These are phyloP conservation scores for Lepidium sativum DNA, from an alignment of 345 rosid genomes.

Conservation along the genomic window DNA sequence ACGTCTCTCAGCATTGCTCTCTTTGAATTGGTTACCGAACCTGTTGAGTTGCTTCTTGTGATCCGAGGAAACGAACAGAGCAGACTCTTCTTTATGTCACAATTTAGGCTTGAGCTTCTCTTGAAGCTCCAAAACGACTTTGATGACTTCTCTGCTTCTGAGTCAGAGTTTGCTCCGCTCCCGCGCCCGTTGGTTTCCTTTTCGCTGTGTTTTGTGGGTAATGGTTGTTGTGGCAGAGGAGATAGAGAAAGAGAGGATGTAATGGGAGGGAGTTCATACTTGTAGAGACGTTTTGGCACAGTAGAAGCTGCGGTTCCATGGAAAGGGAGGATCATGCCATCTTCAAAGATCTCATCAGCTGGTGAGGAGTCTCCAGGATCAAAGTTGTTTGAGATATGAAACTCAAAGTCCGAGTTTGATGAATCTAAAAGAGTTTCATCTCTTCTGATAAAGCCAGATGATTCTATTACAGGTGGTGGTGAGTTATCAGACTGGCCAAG, in stretches of 20 bases:
- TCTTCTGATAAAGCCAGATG: constrained; percentile 20
- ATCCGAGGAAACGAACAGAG: constrained; percentile 54
- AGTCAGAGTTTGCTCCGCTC: constrained; percentile 18
- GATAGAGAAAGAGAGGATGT: constrained; percentile 36
- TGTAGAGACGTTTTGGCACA: constrained; percentile 14
- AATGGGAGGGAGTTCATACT: constrained; percentile 25
- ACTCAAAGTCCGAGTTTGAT: constrained; percentile 50
- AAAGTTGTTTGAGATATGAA: constrained; percentile 36
- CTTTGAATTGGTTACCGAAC: constrained; percentile 41
- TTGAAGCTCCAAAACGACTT: constrained; percentile 76
- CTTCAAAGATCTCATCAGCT: constrained; percentile 70
- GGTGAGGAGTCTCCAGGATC: constrained; percentile 38
- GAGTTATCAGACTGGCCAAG: constrained; percentile 31
- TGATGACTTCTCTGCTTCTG: constrained; percentile 36
- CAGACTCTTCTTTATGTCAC: constrained; percentile 44
- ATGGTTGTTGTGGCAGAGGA: constrained; percentile 26
- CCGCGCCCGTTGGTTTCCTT: constrained; percentile 13
- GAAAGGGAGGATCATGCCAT: constrained; percentile 58
- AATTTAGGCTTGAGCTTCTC: constrained; percentile 61
- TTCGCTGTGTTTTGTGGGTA: constrained; percentile 15
- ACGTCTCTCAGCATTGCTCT: constrained; percentile 27
- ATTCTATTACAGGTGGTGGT: constrained; percentile 11
- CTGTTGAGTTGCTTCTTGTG: constrained; percentile 61
- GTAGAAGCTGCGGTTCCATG: constrained; percentile 16
- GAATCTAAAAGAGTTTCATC: constrained; percentile 39